Conservation (phyloP, 2,329 filamentous ascomycete genomes). For the Pestalotiopsis fici region DNA sequence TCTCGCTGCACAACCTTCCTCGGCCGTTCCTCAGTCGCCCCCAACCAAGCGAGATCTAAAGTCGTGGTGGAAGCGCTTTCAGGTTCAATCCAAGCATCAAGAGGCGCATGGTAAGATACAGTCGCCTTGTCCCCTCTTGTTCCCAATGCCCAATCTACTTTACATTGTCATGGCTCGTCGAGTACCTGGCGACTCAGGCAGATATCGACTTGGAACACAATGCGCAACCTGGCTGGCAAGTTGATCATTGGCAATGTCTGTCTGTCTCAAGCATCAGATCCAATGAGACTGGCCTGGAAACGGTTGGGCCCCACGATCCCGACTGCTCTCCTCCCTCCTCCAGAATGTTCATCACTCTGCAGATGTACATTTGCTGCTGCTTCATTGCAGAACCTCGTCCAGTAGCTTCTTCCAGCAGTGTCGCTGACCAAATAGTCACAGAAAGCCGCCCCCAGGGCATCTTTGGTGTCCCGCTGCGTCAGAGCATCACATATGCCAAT, state of each 20-base stretch:
- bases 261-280: background rate
- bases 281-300: background rate
- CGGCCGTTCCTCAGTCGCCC: constrained; percentile 60
- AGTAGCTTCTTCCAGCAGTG: background rate
- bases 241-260: background rate
- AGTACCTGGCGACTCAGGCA: background rate
- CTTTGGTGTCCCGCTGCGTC: constrained; percentile 89
- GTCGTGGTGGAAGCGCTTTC: constrained; percentile 98
- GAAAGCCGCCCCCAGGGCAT: constrained; percentile 69
- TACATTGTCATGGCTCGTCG: background rate
- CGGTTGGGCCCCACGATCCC: background rate
- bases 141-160: background rate
- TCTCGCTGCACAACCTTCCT: constrained; percentile 14
- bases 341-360: background rate
- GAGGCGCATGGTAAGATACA: constrained; percentile 57
- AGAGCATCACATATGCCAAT: constrained; percentile 96
- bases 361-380: background rate
- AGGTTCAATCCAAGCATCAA: constrained; percentile 62
- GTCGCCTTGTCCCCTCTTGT: background rate
- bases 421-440: constrained; percentile 24
- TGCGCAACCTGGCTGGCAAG: background rate
- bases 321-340: background rate
- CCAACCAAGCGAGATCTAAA: constrained; percentile 86
- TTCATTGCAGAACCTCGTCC: background rate
- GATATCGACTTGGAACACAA: background rate